Evolutionary conservation across 2,329 filamentous ascomycete genomes (phyloP).

Genomic region (Hymenoscyphus scutula): DNA sequence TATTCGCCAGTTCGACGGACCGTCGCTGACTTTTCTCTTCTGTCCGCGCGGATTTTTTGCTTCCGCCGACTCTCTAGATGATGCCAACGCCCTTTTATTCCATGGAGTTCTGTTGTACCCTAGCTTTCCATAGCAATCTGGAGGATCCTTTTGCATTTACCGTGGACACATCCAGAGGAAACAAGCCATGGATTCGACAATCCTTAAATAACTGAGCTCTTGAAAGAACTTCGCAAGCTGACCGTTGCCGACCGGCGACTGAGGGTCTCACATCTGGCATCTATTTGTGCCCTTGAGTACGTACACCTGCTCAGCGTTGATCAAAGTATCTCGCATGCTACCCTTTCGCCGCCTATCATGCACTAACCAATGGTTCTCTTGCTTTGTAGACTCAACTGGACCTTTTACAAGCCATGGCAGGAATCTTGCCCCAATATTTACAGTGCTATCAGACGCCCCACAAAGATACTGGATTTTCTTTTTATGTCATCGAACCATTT

Average conservation of each 20-base stretch:
- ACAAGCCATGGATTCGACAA: neutral
- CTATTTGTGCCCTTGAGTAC: conserved; percentile 34
- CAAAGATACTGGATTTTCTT: neutral
- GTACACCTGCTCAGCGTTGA: conserved; percentile 33
- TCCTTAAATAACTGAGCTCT: neutral
- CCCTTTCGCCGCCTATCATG: conserved; percentile 27
- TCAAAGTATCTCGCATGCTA: conserved; percentile 28
- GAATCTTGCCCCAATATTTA: neutral
- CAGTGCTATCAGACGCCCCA: neutral
- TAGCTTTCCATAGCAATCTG: neutral
- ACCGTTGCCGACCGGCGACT: conserved; percentile 25
- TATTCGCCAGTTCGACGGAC: neutral
- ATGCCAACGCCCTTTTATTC: conserved; percentile 17
- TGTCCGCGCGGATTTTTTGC: neutral
- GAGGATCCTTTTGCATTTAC: conserved; percentile 8
- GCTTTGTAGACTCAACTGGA: conserved; percentile 25
- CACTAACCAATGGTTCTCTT: conserved; percentile 31
- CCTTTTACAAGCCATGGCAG: neutral
- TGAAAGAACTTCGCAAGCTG: conserved; percentile 5
- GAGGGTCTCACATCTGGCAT: conserved; percentile 24
- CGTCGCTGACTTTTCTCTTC: neutral
- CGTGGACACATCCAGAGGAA: conserved; percentile 10
- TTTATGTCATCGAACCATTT: neutral
- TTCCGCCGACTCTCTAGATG: conserved; percentile 1
- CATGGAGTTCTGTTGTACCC: neutral